A percentile compares a stretch with the other conserved stretches of the same genome.
These are phyloP conservation scores for Arthroderma sp. DNA, from an alignment of 2,329 filamentous ascomycete genomes.

Conservation along the genomic window DNA sequence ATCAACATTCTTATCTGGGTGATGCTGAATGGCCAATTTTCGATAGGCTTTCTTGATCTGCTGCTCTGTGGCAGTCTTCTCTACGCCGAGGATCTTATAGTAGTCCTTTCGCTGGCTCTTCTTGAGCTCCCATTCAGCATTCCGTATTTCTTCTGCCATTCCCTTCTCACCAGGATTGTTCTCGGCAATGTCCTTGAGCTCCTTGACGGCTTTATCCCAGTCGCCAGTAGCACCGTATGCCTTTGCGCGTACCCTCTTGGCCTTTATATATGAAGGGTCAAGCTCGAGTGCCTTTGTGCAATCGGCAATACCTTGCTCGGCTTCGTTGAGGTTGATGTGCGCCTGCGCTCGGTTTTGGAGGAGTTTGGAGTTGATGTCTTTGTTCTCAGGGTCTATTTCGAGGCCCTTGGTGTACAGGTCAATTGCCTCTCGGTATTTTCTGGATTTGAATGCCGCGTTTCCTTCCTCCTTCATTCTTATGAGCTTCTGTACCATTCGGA, in stretches of 20 bases:
- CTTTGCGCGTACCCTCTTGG: slow-evolving; percentile 85
- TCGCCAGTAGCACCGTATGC: slow-evolving; percentile 70
- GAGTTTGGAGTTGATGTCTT: slow-evolving; percentile 86
- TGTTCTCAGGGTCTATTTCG: slow-evolving; percentile 74
- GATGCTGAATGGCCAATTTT: slow-evolving; percentile 83
- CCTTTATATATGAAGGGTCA: slow-evolving; percentile 77
- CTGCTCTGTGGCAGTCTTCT: slow-evolving; percentile 69
- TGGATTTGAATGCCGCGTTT: slow-evolving; percentile 78
- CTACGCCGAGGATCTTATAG: slow-evolving; percentile 87
- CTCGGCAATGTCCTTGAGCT: slow-evolving; percentile 78
- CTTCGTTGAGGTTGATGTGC: slow-evolving; percentile 66
- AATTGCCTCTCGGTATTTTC: slow-evolving; percentile 65
- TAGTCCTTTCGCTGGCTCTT: slow-evolving; percentile 96
- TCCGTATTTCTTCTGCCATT: slow-evolving; percentile 72
- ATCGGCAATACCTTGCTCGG: slow-evolving; percentile 66
- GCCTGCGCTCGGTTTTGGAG: slow-evolving; percentile 86
- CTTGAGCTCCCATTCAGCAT: slow-evolving; percentile 89
- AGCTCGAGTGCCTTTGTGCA: slow-evolving; percentile 72
- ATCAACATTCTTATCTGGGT: slow-evolving; percentile 88
- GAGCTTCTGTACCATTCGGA: slow-evolving; percentile 81
- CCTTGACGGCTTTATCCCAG: slow-evolving; percentile 83
- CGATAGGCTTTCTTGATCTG: slow-evolving; percentile 96
- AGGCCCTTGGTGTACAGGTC: slow-evolving; percentile 74
- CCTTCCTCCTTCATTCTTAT: slow-evolving; percentile 90
- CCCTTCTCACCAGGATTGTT: slow-evolving; percentile 67